phyloP scores from a whole-genome alignment of 2,329 filamentous ascomycete species.

The Diaporthe sp. region DNA sequence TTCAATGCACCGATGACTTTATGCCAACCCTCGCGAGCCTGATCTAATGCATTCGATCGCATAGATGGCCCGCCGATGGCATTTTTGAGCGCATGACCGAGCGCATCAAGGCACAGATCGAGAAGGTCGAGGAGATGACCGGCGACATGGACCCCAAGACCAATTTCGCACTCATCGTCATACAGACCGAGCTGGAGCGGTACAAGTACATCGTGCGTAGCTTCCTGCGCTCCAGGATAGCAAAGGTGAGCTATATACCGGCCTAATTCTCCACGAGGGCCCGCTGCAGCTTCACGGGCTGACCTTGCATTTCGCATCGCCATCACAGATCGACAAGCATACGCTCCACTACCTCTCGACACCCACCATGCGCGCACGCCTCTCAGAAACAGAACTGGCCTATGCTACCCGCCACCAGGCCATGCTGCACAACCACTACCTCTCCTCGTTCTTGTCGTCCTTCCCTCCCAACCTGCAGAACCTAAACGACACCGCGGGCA shows the following conservation, averaged over 20 bases:
- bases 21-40: neutral
- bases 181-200: conserved; percentile 95
- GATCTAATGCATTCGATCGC: neutral
- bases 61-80: conserved; percentile 72
- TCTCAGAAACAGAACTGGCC: conserved; percentile 81
- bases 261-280: conserved; percentile 33
- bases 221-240: conserved; percentile 84
- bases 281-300: neutral
- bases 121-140: conserved; percentile 67
- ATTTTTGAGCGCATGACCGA: conserved; percentile 86
- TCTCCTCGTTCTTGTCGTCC: conserved; percentile 82
- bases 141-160: conserved; percentile 88
- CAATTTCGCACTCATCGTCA: conserved; percentile 92
- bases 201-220: conserved; percentile 92
- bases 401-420: conserved; percentile 90
- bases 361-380: conserved; percentile 63
- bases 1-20: conserved; percentile 37
- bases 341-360: conserved; percentile 77
- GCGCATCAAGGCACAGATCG: conserved; percentile 56
- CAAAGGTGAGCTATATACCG: conserved; percentile 73
- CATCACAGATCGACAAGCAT: conserved; percentile 76
- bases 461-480: conserved; percentile 85
- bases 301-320: neutral
- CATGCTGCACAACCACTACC: conserved; percentile 85
- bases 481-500: conserved; percentile 89